Evolutionary conservation across 306 rosid genomes (phyloP).

Genomic region (Herpetospermum pedunculosum): DNA sequence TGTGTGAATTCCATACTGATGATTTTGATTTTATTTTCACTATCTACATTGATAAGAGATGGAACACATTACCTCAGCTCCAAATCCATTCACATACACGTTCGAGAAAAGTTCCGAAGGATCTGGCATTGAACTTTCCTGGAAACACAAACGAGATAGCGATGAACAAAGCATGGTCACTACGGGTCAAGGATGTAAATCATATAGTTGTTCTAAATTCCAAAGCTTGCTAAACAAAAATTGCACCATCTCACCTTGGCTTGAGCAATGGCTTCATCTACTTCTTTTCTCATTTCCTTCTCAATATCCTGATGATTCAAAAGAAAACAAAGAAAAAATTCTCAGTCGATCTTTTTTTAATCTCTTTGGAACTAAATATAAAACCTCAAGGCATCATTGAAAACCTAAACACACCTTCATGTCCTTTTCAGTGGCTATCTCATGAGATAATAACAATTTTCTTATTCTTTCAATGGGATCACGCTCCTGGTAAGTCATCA

Average conservation of each 20-base stretch:
- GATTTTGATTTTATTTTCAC: not conserved
- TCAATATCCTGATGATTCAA: slow-evolving; percentile 51
- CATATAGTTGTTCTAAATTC: not conserved
- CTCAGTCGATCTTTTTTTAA: not conserved
- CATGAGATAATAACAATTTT: slow-evolving; percentile 64
- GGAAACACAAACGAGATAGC: slow-evolving; percentile 21
- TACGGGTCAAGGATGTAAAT: not conserved
- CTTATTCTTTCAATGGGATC: slow-evolving; percentile 88
- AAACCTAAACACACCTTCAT: slow-evolving; percentile 47
- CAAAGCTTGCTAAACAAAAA: not conserved
- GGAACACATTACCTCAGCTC: slow-evolving; percentile 48
- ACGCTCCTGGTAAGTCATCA: slow-evolving; percentile 53
- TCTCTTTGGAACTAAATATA: not conserved
- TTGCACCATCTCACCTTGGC: slow-evolving; percentile 53
- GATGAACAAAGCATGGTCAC: not conserved
- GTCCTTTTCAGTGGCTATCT: slow-evolving; percentile 74
- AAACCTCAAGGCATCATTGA: not conserved
- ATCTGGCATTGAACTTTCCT: slow-evolving; percentile 83
- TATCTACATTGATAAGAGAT: not conserved
- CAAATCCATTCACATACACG: slow-evolving; percentile 53
- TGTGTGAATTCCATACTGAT: not conserved
- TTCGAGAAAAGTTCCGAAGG: slow-evolving; percentile 59
- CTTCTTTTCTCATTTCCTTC: slow-evolving; percentile 69
- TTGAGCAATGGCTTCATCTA: slow-evolving; percentile 82
- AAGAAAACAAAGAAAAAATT: not conserved